Base-by-base conservation (phyloP, 176 grass and related monocot species). In the Eragrostis curvula region DNA sequence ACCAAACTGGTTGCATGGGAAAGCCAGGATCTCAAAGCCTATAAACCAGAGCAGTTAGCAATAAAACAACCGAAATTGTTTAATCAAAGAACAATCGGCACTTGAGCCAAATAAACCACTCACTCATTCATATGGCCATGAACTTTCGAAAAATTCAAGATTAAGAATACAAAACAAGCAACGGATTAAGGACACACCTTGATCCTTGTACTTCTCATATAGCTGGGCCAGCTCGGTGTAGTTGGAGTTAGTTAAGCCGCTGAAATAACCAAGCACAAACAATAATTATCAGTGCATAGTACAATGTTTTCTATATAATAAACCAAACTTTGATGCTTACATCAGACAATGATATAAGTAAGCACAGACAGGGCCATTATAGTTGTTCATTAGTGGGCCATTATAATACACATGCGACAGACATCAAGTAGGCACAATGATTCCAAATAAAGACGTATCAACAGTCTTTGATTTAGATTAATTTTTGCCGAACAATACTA, bases 231-330 rank as follows among this genome's bases (percentile, higher is more conserved):
- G 87, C 67, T 98, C 92, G 0, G 83, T 98, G 72, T 98, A 95
- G 89, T 98, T 98, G 44, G 96, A 95, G 79, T 98, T 90, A 52
- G 96, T 98, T 75, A 98, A 60, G 58, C 93, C 96, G 85, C 90
- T 98, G 88, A 71, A 91, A 89, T 24, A 84, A 76, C 73, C 28
- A 18, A 27, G 20, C 40, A 69, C 3, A 52, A 6, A 70, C 12
- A 91, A 66, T 47, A 66, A 77, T 91, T 79, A 90, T 66, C 41
- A 59, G n/a, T 14, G 16, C 43, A 60, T 23, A 78, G 28, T 72
- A 50, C 50, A 78, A 39, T 5, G 29, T 3, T 69, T 40, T 66
- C 17, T 50, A 68, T 49, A n/a, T 24, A 51, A 17, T 18, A 8
- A 59, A 40, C 62, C 52, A 44, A 74, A 12, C 7, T 51, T 8